Evolutionary conservation across 1,284 basidiomycete genomes (phyloP).

Genomic region (Austropuccinia psidii): DNA sequence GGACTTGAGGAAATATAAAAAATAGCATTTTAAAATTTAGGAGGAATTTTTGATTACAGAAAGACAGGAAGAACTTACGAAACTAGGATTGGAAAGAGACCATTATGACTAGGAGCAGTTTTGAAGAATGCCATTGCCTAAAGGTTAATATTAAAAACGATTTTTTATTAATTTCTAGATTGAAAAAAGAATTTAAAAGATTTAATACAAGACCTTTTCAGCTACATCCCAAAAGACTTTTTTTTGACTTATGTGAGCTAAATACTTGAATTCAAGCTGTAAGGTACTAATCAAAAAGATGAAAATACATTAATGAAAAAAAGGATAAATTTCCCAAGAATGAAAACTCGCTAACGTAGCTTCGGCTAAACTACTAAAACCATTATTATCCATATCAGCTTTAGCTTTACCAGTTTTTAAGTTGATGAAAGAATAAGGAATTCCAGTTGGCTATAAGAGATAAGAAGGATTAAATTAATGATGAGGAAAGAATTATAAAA

Average conservation of each 20-base stretch:
- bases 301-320: background rate
- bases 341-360: constrained; percentile 50
- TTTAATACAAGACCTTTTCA: constrained; percentile 66
- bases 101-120: constrained; percentile 58
- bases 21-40: constrained; percentile 49
- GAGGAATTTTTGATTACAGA: constrained; percentile 23
- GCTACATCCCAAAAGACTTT: constrained; percentile 70
- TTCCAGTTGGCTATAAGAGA: constrained; percentile 55
- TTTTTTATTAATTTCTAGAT: background rate
- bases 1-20: constrained; percentile 13
- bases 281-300: constrained; percentile 55
- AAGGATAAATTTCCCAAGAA: background rate
- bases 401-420: constrained; percentile 61
- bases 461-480: background rate
- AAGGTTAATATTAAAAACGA: background rate
- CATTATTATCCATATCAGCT: constrained; percentile 59
- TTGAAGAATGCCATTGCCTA: constrained; percentile 68
- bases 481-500: background rate
- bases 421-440: constrained; percentile 74
- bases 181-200: background rate
- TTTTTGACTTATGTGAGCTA: constrained; percentile 70
- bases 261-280: constrained; percentile 82
- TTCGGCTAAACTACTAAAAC: constrained; percentile 72
- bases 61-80: constrained; percentile 52
- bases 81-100: constrained; percentile 77